Evolutionary conservation across 2,329 filamentous ascomycete species (phyloP).

Genomic region (Aspergillus ustus): DNA sequence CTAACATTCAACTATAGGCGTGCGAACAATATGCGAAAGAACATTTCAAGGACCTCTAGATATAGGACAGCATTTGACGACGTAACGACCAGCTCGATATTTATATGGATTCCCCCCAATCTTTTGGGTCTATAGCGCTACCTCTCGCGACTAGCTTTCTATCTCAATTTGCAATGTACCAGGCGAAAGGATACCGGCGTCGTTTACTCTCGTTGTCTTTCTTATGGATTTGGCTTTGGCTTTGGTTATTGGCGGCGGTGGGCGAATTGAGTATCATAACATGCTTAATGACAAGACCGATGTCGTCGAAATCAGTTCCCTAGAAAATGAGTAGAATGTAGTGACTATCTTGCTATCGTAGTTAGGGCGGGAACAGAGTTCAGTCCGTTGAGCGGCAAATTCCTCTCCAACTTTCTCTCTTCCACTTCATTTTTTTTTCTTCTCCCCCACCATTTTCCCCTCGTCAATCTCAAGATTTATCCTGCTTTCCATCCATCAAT

Average conservation of each 20-base stretch:
- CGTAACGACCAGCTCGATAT: conserved; percentile 37
- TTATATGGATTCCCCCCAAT: conserved; percentile 13
- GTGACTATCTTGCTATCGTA: conserved; percentile 8
- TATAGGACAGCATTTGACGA: conserved; percentile 36
- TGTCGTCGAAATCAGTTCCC: conserved; percentile 2
- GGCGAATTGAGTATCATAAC: background rate
- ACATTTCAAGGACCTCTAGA: conserved; percentile 67
- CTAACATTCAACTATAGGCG: conserved; percentile 56
- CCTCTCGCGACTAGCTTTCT: conserved; percentile 10
- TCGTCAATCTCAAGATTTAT: background rate
- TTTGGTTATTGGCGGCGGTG: conserved; percentile 11
- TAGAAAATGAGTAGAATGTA: background rate
- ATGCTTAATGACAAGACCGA: background rate
- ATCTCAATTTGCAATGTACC: conserved; percentile 16
- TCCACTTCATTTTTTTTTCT: background rate
- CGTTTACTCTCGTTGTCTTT: conserved; percentile 17
- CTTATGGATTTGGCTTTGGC: background rate
- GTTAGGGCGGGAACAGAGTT: conserved; percentile 13
- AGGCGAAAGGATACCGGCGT: conserved; percentile 19
- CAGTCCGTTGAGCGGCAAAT: conserved; percentile 10
- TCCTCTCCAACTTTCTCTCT: conserved; percentile 2
- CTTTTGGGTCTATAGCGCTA: conserved; percentile 19
- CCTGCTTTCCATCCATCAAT: background rate
- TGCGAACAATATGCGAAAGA: conserved; percentile 96
- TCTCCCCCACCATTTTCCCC: background rate